These are phyloP conservation scores for Colletotrichum tanaceti DNA, from an alignment of 2,329 filamentous ascomycete genomes.

Conservation along the genomic window DNA sequence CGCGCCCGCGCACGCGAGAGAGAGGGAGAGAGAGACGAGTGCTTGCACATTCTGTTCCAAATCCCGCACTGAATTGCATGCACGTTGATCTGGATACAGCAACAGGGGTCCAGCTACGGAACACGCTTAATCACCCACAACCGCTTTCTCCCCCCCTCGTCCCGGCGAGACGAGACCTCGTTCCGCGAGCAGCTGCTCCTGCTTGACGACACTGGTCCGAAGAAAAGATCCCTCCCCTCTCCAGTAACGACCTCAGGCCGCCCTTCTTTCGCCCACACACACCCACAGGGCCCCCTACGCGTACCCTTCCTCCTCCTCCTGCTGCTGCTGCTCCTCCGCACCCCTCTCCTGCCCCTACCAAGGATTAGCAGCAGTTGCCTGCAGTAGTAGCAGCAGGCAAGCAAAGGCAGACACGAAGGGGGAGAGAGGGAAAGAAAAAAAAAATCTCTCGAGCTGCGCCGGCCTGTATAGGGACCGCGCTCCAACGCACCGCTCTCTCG, in stretches of 20 bases:
- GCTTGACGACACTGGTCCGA: constrained; percentile 33
- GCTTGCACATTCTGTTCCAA: neutral
- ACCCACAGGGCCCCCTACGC: constrained; percentile 29
- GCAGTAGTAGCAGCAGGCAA: constrained; percentile 25
- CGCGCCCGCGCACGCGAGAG: neutral
- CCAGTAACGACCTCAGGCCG: constrained; percentile 17
- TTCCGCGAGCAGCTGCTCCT: constrained; percentile 23
- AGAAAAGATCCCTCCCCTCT: constrained; percentile 17
- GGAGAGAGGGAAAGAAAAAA: constrained; percentile 4
- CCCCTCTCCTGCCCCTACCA: constrained; percentile 29
- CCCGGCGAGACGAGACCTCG: constrained; percentile 29
- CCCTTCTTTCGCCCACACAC: constrained; percentile 38
- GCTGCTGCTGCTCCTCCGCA: constrained; percentile 37
- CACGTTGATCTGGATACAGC: constrained; percentile 21
- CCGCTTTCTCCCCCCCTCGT: constrained; percentile 32
- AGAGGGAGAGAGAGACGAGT: neutral
- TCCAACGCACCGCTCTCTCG: constrained; percentile 27
- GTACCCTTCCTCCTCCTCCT: constrained; percentile 35
- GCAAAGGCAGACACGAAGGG: constrained; percentile 13
- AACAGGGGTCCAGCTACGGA: constrained; percentile 10
- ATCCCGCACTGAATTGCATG: no score
- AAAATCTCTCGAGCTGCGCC: constrained; percentile 29
- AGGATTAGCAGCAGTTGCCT: constrained; percentile 20
- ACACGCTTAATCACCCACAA: constrained; percentile 16
- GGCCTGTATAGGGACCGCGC: constrained; percentile 33